Conservation (phyloP, 129 eudicot species). For the Chrysanthemum lavandulifolium region DNA sequence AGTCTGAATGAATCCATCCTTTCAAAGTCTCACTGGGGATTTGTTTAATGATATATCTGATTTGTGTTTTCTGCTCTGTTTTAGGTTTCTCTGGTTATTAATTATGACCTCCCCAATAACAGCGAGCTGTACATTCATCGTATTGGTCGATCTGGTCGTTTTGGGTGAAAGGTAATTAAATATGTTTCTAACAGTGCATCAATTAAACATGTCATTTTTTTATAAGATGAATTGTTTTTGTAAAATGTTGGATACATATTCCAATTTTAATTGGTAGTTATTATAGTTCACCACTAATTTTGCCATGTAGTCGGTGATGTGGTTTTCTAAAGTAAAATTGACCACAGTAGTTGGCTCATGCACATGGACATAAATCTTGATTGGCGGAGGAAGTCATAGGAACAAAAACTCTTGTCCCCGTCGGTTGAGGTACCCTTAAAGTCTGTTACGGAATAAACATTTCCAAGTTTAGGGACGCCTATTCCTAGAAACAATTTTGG, state of each 20-base stretch:
- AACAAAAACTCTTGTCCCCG: too few species aligned
- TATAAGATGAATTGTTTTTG: neutral
- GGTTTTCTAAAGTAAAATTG: too few species aligned
- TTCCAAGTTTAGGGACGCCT: too few species aligned
- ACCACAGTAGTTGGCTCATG: too few species aligned
- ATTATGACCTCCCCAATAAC: slow-evolving; percentile 92
- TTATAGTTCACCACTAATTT: too few species aligned
- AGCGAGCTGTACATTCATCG: slow-evolving; percentile 96
- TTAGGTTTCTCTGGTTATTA: slow-evolving; percentile 90
- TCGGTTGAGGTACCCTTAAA: too few species aligned
- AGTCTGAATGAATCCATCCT: neutral
- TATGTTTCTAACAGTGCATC: neutral
- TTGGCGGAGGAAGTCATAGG: too few species aligned
- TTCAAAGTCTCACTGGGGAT: neutral
- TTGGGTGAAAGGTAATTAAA: slow-evolving; percentile 87
- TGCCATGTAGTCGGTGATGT: too few species aligned
- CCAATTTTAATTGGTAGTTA: too few species aligned
- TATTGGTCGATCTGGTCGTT: slow-evolving; percentile 97
- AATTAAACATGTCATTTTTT: neutral
- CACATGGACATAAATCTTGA: too few species aligned
- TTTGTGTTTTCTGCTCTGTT: slow-evolving; percentile 10
- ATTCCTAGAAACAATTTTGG: too few species aligned
- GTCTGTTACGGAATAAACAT: neutral
- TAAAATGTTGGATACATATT: neutral
- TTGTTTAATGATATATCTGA: too few species aligned